These are phyloP conservation scores for Silene conica DNA, from an alignment of 148 eudicot species.

Conservation along the genomic window DNA sequence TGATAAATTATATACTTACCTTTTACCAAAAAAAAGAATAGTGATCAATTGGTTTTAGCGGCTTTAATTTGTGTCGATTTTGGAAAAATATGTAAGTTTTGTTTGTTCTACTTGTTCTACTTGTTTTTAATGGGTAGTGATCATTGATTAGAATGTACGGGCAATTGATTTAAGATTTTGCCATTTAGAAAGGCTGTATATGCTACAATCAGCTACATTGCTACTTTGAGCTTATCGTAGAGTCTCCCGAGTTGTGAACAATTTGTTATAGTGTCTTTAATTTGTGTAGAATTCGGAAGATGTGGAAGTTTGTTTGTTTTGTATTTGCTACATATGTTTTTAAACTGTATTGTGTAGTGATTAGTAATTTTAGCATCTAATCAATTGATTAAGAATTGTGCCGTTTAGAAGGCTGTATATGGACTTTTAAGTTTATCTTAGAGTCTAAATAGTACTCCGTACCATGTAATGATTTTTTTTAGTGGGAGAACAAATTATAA, in stretches of 20 bases:
- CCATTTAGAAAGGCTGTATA: neutral
- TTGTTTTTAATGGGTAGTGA: neutral
- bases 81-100: neutral
- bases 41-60: neutral
- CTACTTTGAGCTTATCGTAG: neutral
- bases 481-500: too few species aligned
- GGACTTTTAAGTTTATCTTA: neutral
- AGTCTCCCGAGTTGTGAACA: neutral
- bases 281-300: too few species aligned
- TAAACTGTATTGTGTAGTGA: neutral
- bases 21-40: too few species aligned
- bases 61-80: neutral
- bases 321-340: too few species aligned
- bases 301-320: too few species aligned
- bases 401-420: neutral
- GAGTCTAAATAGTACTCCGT: too few species aligned
- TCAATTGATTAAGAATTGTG: neutral
- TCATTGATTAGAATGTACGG: neutral
- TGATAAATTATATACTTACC: too few species aligned
- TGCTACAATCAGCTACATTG: too few species aligned
- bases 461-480: too few species aligned
- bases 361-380: neutral
- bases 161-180: neutral
- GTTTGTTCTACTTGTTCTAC: neutral
- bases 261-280: too few species aligned